Evolutionary conservation across 306 rosid species (phyloP).

Genomic region (Dalbergia oliveri): DNA sequence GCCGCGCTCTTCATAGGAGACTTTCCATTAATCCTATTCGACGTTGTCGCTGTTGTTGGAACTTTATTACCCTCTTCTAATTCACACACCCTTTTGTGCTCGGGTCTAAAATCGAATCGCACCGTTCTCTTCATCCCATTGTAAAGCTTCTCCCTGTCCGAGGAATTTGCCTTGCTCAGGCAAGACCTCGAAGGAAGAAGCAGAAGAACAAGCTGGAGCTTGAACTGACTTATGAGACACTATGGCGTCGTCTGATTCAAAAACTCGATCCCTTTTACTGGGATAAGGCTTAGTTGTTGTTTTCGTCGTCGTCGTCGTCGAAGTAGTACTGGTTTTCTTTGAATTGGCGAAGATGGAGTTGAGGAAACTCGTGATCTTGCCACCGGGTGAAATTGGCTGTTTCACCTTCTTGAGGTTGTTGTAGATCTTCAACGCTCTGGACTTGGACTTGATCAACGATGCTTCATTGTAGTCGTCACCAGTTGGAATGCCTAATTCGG

Average conservation of each 20-base stretch:
- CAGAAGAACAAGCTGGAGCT: conserved; percentile 66
- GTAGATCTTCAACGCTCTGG: conserved; percentile 82
- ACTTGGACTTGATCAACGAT: conserved; percentile 64
- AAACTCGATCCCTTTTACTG: neutral
- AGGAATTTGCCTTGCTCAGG: conserved; percentile 66
- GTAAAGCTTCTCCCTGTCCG: conserved; percentile 52
- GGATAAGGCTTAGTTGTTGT: neutral
- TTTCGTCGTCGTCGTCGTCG: neutral
- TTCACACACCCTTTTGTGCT: conserved; percentile 58
- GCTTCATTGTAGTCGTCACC: conserved; percentile 45
- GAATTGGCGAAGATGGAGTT: conserved; percentile 65
- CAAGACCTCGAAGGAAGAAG: conserved; percentile 87
- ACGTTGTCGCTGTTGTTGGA: neutral
- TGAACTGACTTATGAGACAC: conserved; percentile 11
- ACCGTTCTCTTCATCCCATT: conserved; percentile 67
- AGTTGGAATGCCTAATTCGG: conserved; percentile 24
- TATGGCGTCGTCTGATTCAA: neutral
- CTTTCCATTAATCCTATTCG: neutral
- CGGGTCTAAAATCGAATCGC: conserved; percentile 71
- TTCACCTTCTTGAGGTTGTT: conserved; percentile 82
- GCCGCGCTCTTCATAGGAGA: conserved; percentile 20
- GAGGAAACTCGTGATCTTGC: conserved; percentile 70
- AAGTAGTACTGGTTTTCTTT: neutral
- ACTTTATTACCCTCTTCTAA: conserved; percentile 30
- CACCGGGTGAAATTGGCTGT: conserved; percentile 94